A percentile compares a stretch with the other conserved stretches of the same genome.
These are phyloP conservation scores for Talaromyces sp. DNA, from an alignment of 2,329 filamentous ascomycete genomes.

Conservation along the genomic window DNA sequence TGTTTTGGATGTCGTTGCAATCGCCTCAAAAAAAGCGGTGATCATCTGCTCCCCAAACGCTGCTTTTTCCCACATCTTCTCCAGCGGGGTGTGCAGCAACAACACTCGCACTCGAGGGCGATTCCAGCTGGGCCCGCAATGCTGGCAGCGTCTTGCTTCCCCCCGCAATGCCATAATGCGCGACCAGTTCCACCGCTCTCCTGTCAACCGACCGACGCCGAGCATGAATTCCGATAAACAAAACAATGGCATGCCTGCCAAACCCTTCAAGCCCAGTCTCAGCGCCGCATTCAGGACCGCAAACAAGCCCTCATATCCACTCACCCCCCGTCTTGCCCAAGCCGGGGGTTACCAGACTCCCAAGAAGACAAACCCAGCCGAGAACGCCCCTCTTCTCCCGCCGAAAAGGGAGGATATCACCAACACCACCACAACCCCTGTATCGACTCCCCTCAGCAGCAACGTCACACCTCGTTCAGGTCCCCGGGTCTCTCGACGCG, in stretches of 20 bases:
- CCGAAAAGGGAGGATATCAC: slow-evolving; percentile 42
- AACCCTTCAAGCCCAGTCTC: slow-evolving; percentile 65
- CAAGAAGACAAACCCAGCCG: slow-evolving; percentile 29
- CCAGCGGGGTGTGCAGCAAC: neutral
- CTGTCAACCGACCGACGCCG: slow-evolving; percentile 30
- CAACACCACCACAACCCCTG: slow-evolving; percentile 41
- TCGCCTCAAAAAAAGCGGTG: neutral
- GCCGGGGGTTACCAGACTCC: slow-evolving; percentile 25
- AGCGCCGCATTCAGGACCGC: slow-evolving; percentile 56
- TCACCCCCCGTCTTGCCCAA: slow-evolving; percentile 56
- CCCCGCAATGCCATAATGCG: slow-evolving; percentile 45
- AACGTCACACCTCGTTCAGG: slow-evolving; percentile 78
- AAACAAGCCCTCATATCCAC: slow-evolving; percentile 42
- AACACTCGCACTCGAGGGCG: neutral
- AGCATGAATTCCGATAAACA: slow-evolving; percentile 49
- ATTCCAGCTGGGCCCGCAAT: slow-evolving; percentile 29
- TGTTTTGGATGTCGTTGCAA: slow-evolving; percentile 10
- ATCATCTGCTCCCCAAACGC: neutral
- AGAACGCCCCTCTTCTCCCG: slow-evolving; percentile 29
- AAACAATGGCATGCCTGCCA: slow-evolving; percentile 44
- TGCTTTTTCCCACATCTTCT: neutral
- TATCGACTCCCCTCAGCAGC: slow-evolving; percentile 54
- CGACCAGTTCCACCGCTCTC: slow-evolving; percentile 28
- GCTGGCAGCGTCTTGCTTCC: slow-evolving; percentile 22
- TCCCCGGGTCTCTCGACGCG: slow-evolving; percentile 64